These are phyloP conservation scores for Candida dendrica DNA, from an alignment of 805 yeast genomes.

Conservation along the genomic window DNA sequence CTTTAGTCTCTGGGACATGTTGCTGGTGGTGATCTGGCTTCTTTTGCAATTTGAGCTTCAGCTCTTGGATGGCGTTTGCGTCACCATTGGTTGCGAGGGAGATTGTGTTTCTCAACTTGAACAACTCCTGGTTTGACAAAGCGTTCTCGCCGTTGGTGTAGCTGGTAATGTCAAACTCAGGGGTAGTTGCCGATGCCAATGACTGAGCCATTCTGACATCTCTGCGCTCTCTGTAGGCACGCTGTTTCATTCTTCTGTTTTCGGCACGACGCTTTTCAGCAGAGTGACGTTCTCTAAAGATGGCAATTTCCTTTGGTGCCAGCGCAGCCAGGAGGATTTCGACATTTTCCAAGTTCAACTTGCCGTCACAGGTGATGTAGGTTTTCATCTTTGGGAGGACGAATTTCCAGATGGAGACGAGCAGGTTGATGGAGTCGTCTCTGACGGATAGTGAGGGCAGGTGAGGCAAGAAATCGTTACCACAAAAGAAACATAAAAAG, in stretches of 20 bases:
- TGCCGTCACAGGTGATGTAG: slow-evolving; percentile 88
- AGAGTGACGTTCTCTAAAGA: slow-evolving; percentile 63
- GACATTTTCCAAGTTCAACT: slow-evolving; percentile 66
- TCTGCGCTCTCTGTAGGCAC: too few relatives aligned
- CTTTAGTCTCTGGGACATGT: slow-evolving; percentile 17
- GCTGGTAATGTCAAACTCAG: background rate
- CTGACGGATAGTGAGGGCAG: slow-evolving; percentile 91
- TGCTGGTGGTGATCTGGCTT: too few relatives aligned
- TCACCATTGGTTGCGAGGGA: slow-evolving; percentile 70
- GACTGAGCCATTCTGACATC: too few relatives aligned
- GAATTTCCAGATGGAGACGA: slow-evolving; percentile 79
- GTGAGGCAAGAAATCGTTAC: slow-evolving; percentile 97
- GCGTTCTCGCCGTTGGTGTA: slow-evolving; percentile 16
- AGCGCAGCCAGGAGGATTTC: slow-evolving; percentile 60
- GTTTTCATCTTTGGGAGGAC: slow-evolving; percentile 59
- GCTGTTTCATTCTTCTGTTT: too few relatives aligned
- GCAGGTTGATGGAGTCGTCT: slow-evolving; percentile 82
- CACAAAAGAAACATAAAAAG: slow-evolving; percentile 96
- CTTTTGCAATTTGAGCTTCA: background rate
- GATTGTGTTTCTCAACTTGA: slow-evolving; percentile 50
- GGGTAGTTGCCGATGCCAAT: too few relatives aligned
- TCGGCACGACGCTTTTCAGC: slow-evolving; percentile 52
- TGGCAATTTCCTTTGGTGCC: slow-evolving; percentile 68
- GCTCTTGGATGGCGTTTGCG: background rate
- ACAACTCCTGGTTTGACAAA: slow-evolving; percentile 63